A percentile compares a stretch with the other conserved stretches of the same genome.
Evolutionary conservation across 164 flowering plant species (phyloP).

Genomic region (Platanus orientalis): DNA sequence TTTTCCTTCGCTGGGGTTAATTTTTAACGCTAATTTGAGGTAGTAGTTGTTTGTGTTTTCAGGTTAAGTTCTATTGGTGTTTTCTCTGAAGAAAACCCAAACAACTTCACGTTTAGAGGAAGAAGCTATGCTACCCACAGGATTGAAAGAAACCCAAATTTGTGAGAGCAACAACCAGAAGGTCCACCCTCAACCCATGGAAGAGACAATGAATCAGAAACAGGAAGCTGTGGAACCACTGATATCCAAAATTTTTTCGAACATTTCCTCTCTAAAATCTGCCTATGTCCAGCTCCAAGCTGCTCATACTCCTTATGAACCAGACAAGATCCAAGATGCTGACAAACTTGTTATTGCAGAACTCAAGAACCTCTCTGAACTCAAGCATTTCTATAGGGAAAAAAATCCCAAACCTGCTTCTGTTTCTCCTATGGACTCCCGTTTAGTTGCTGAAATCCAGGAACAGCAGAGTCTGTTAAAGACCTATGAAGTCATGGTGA

Average conservation of each 20-base stretch:
- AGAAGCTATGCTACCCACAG: constrained; percentile 83
- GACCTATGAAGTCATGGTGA: too few species aligned
- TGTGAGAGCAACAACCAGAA: constrained; percentile 80
- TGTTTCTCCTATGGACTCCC: too few species aligned
- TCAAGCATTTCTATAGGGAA: constrained; percentile 84
- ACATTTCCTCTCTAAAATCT: constrained; percentile 78
- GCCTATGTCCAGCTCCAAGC: constrained; percentile 90
- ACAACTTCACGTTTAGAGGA: constrained; percentile 18
- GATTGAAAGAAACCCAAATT: constrained; percentile 65
- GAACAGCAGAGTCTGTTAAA: too few species aligned
- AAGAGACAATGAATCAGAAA: constrained; percentile 62
- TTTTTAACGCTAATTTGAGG: too few species aligned
- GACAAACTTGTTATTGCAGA: constrained; percentile 85
- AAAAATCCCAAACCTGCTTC: constrained; percentile 71
- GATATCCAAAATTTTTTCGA: constrained; percentile 65
- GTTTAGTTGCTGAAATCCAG: too few species aligned
- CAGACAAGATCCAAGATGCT: constrained; percentile 88
- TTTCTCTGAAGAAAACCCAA: constrained; percentile 25
- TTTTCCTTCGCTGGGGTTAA: too few species aligned
- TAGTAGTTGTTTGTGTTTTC: constrained; percentile 9
- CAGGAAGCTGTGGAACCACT: constrained; percentile 73
- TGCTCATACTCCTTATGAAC: too few species aligned
- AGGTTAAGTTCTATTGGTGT: constrained; percentile 23
- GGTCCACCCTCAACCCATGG: constrained; percentile 98
- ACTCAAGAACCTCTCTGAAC: constrained; percentile 80